These are phyloP conservation scores for Balamuthia mandrillaris DNA, from an alignment of 208 protist species.

Conservation along the genomic window DNA sequence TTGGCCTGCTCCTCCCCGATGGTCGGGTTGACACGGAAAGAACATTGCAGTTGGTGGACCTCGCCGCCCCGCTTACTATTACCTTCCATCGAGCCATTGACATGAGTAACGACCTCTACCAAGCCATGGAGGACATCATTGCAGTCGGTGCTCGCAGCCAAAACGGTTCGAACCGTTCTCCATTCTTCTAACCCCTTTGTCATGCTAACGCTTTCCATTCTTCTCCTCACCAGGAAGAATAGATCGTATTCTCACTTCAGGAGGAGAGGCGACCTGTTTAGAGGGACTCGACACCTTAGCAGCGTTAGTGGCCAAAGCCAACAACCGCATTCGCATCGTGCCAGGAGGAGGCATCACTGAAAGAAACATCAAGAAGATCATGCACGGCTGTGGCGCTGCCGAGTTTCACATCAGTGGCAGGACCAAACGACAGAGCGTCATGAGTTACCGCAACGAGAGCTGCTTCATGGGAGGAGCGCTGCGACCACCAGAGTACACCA, in stretches of 20 bases:
- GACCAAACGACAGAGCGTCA: constrained; percentile 5
- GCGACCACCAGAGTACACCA: constrained; percentile 43
- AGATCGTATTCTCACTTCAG: constrained; percentile 51
- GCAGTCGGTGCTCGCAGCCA: background rate
- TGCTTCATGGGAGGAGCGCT: constrained; percentile 55
- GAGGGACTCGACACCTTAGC: constrained; percentile 48
- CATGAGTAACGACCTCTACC: constrained; percentile 30
- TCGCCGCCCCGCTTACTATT: constrained; percentile 38
- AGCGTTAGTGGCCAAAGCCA: constrained; percentile 17
- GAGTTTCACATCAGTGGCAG: constrained; percentile 46
- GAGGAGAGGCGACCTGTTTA: constrained; percentile 36
- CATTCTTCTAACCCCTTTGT: background rate
- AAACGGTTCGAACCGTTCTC: background rate
- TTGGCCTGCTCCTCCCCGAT: constrained; percentile 36
- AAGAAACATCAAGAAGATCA: constrained; percentile 49
- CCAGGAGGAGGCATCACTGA: constrained; percentile 58
- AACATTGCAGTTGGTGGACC: constrained; percentile 1
- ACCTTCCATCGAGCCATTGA: constrained; percentile 63
- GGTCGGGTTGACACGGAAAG: constrained; percentile 36
- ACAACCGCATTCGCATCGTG: constrained; percentile 34
- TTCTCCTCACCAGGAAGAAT: no score
- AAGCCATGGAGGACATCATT: constrained; percentile 46
- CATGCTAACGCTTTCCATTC: background rate
- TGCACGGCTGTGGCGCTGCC: background rate
- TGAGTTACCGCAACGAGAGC: constrained; percentile 40